phyloP scores from a whole-genome alignment of 2,329 filamentous ascomycete genomes.

The Sarocladium oryzae region DNA sequence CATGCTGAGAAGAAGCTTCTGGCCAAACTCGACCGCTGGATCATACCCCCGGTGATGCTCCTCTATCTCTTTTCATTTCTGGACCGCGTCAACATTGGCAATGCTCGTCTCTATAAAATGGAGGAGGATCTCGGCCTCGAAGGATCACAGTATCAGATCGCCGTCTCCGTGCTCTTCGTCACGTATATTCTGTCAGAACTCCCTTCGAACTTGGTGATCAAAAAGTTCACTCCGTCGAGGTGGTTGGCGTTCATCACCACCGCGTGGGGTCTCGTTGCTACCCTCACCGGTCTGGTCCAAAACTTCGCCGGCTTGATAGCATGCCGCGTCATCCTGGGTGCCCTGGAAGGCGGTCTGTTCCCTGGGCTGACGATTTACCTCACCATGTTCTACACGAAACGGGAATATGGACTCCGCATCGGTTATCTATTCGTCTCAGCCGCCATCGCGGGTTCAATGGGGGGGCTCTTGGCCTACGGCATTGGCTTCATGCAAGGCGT shows the following conservation, averaged over 20 bases:
- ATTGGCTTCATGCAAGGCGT: conserved; percentile 33
- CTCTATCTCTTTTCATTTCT: conserved; percentile 45
- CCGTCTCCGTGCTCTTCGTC: conserved; percentile 25
- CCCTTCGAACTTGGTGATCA: conserved; percentile 36
- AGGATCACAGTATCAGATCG: conserved; percentile 49
- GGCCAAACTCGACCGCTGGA: conserved; percentile 54
- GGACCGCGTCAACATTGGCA: conserved; percentile 38
- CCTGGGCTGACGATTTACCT: conserved; percentile 31
- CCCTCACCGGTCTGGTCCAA: conserved; percentile 40
- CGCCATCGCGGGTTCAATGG: conserved; percentile 26
- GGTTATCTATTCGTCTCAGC: conserved; percentile 35
- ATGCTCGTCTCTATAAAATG: conserved; percentile 56
- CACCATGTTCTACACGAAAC: conserved; percentile 48
- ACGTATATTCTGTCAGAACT: conserved; percentile 33
- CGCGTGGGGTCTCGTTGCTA: conserved; percentile 20
- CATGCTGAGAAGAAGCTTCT: conserved; percentile 34
- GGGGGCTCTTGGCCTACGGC: conserved; percentile 22
- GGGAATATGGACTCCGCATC: conserved; percentile 20
- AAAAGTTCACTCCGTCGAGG: conserved; percentile 28
- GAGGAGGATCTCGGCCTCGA: conserved; percentile 53
- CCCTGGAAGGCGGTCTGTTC: conserved; percentile 40
- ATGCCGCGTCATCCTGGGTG: conserved; percentile 37
- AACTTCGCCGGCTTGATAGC: conserved; percentile 32
- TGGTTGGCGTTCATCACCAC: conserved; percentile 13
- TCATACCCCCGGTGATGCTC: conserved; percentile 55